Evolutionary conservation across 768 basidiomycete species (phyloP).

Genomic region (Suillus variegatus): DNA sequence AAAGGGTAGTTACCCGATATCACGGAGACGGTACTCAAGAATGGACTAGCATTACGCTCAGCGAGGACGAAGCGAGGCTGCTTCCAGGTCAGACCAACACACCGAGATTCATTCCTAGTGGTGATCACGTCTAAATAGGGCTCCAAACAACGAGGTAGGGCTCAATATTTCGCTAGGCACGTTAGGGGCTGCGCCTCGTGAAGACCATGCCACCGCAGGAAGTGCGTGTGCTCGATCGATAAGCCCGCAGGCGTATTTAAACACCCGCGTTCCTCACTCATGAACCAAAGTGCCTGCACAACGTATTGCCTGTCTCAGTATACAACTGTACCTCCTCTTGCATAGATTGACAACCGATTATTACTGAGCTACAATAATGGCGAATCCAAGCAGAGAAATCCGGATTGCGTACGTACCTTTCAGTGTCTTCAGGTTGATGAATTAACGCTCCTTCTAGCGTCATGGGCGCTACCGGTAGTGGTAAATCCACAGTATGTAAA

Average conservation of each 20-base stretch:
- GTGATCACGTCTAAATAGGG: background rate
- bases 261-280: background rate
- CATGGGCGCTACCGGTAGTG: constrained; percentile 38
- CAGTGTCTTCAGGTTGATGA: background rate
- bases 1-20: background rate
- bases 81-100: background rate
- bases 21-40: background rate
- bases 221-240: background rate
- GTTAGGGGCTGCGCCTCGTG: constrained; percentile 7
- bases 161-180: background rate
- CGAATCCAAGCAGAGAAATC: constrained; percentile 29
- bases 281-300: background rate
- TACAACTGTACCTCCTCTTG: background rate
- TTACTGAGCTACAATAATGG: constrained; percentile 21
- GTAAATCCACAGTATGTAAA: constrained; percentile 36
- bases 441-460: constrained; percentile 18
- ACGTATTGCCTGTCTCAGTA: background rate
- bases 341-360: background rate
- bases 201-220: constrained; percentile 11
- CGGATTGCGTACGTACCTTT: constrained; percentile 32
- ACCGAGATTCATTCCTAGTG: background rate
- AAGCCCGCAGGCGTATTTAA: constrained; percentile 9
- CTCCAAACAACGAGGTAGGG: constrained; percentile 1
- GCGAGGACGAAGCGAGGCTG: constrained; percentile 6
- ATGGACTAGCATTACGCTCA: background rate